Evolutionary conservation across 192 early-diverging fungal genomes (phyloP).

Genomic region (Geranomyces michiganensis): DNA sequence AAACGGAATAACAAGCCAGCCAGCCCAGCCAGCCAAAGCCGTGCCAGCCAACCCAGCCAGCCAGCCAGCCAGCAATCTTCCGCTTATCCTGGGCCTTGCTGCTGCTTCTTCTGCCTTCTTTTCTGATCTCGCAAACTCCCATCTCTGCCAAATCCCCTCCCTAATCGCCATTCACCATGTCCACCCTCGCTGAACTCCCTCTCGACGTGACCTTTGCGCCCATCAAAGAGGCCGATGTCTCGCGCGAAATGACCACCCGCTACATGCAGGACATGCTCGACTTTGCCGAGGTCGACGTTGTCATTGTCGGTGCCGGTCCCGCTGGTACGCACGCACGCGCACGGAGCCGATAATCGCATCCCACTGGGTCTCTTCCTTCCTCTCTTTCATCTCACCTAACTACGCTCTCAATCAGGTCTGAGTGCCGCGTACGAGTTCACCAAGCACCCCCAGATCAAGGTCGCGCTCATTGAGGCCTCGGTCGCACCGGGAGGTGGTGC

Average conservation of each 20-base stretch:
- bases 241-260: constrained; percentile 64
- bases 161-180: constrained; percentile 2
- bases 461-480: constrained; percentile 71
- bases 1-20: too few species aligned
- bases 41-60: too few species aligned
- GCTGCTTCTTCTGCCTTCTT: not conserved
- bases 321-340: constrained; percentile 47
- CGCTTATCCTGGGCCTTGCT: not conserved
- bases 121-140: not conserved
- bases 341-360: too few species aligned
- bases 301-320: constrained; percentile 73
- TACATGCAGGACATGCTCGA: constrained; percentile 72
- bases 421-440: constrained; percentile 68
- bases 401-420: constrained; percentile 47
- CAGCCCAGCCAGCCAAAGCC: too few species aligned
- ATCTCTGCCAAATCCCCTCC: not conserved
- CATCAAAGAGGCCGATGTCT: constrained; percentile 65
- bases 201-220: constrained; percentile 55
- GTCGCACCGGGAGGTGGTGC: constrained; percentile 75
- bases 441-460: constrained; percentile 67
- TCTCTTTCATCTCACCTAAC: too few species aligned
- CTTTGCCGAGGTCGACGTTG: constrained; percentile 68
- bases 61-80: too few species aligned
- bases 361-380: too few species aligned
- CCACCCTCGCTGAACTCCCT: constrained; percentile 33